These are phyloP conservation scores for Euphorbia schlechtendalii DNA, from an alignment of 441 rosid genomes.

Conservation along the genomic window DNA sequence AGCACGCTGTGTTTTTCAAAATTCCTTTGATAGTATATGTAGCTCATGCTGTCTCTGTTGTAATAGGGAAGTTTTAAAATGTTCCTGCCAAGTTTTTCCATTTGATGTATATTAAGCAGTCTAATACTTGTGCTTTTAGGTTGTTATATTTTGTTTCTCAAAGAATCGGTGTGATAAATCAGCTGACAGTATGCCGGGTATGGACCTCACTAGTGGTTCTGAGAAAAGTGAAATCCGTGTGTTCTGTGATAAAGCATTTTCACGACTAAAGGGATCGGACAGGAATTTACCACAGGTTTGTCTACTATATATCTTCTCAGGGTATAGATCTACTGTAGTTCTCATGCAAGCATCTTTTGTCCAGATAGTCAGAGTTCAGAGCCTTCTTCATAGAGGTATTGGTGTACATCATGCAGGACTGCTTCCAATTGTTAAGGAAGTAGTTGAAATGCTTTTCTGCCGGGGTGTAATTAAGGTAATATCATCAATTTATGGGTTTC, in stretches of 20 bases:
- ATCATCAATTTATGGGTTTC: neutral
- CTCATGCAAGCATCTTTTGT: slow-evolving; percentile 22
- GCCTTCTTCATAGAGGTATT: slow-evolving; percentile 83
- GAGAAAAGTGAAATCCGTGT: slow-evolving; percentile 89
- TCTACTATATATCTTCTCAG: slow-evolving; percentile 16
- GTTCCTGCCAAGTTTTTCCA: slow-evolving; percentile 7
- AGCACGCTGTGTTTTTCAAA: neutral
- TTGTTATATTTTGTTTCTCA: slow-evolving; percentile 90
- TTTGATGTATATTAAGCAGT: slow-evolving; percentile 15
- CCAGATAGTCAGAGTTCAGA: slow-evolving; percentile 88
- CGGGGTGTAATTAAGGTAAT: slow-evolving; percentile 96
- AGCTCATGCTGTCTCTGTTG: neutral
- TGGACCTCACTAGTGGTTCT: slow-evolving; percentile 72
- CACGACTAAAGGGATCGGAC: slow-evolving; percentile 94
- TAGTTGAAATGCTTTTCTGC: slow-evolving; percentile 97
- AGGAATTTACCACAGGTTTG: slow-evolving; percentile 93
- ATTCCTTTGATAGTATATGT: slow-evolving; percentile 8
- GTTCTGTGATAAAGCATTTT: slow-evolving; percentile 96
- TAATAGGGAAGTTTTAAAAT: neutral
- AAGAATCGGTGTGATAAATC: slow-evolving; percentile 95
- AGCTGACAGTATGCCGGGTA: slow-evolving; percentile 65
- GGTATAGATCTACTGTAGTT: slow-evolving; percentile 13
- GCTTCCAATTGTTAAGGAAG: slow-evolving; percentile 99
- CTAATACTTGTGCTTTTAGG: slow-evolving; percentile 39
- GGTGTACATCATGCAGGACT: slow-evolving; percentile 99